Evolutionary conservation across 495 filamentous ascomycete genomes (phyloP).

Genomic region (Penicillium subrubescens): DNA sequence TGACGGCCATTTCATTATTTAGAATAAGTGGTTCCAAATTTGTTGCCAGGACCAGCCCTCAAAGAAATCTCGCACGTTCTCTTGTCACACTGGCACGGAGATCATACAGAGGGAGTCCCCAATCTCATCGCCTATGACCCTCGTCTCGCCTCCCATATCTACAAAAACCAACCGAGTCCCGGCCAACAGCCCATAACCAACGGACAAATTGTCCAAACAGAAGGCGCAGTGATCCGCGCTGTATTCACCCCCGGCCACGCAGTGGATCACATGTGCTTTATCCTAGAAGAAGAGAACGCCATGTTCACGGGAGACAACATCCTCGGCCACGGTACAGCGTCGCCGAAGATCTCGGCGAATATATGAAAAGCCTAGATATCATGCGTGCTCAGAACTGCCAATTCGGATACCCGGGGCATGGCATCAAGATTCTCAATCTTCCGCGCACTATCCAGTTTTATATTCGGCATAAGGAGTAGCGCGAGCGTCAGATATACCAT

Average conservation of each 20-base stretch:
- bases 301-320: slow-evolving; percentile 83
- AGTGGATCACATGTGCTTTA: slow-evolving; percentile 51
- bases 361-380: slow-evolving; percentile 35
- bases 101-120: slow-evolving; percentile 72
- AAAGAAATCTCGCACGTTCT: slow-evolving; percentile 55
- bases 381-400: slow-evolving; percentile 34
- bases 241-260: slow-evolving; percentile 46
- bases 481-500: slow-evolving; percentile 39
- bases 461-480: slow-evolving; percentile 35
- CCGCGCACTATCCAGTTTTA: slow-evolving; percentile 33
- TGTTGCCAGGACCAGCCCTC: not conserved
- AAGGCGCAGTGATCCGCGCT: slow-evolving; percentile 45
- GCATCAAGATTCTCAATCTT: slow-evolving; percentile 37
- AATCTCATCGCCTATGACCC: slow-evolving; percentile 61
- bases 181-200: slow-evolving; percentile 48
- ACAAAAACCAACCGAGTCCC: slow-evolving; percentile 49
- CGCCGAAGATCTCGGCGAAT: slow-evolving; percentile 39
- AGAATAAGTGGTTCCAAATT: not conserved
- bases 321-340: slow-evolving; percentile 44
- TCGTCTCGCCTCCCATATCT: slow-evolving; percentile 29
- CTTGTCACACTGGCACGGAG: slow-evolving; percentile 82
- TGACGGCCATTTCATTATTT: slow-evolving; percentile 1
- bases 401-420: slow-evolving; percentile 47
- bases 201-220: slow-evolving; percentile 39
- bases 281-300: slow-evolving; percentile 62